Conservation (phyloP, 1,139 yeast species). For the Yamadazyma diospyri region DNA sequence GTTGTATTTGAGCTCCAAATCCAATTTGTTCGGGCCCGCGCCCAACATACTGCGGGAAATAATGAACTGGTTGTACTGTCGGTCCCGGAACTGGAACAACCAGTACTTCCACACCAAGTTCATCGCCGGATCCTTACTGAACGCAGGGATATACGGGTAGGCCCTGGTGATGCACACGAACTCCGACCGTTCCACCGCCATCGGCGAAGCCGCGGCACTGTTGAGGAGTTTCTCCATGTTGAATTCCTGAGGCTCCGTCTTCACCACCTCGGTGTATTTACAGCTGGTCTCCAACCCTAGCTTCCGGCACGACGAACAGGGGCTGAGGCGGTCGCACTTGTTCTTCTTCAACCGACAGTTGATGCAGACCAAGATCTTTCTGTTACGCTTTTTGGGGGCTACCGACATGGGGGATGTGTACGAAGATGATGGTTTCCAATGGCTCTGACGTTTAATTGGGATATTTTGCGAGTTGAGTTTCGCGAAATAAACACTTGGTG, state of each 20-base stretch:
- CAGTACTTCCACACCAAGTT: conserved; percentile 11
- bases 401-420: conserved; percentile 1
- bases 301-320: conserved; percentile 31
- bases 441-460: too few species aligned
- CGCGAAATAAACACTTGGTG: too few species aligned
- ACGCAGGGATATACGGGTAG: conserved; percentile 10
- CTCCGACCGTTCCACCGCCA: background rate
- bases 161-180: background rate
- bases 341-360: conserved; percentile 31
- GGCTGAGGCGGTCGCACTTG: conserved; percentile 30
- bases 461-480: too few species aligned
- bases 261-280: conserved; percentile 8
- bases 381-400: conserved; percentile 15
- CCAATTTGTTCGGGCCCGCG: background rate
- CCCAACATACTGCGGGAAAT: conserved; percentile 9
- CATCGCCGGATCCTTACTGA: conserved; percentile 10
- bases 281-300: conserved; percentile 15
- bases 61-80: conserved; percentile 7
- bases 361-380: conserved; percentile 22
- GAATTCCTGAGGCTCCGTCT: background rate
- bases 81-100: conserved; percentile 10
- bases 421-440: background rate
- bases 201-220: too few species aligned
- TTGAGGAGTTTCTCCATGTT: too few species aligned
- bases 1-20: conserved; percentile 4